Percentiles rank a stretch among this genome's conserved stretches.
These are phyloP conservation scores for Lachnellula occidentalis DNA, from an alignment of 2,329 filamentous ascomycete species.

Conservation along the genomic window DNA sequence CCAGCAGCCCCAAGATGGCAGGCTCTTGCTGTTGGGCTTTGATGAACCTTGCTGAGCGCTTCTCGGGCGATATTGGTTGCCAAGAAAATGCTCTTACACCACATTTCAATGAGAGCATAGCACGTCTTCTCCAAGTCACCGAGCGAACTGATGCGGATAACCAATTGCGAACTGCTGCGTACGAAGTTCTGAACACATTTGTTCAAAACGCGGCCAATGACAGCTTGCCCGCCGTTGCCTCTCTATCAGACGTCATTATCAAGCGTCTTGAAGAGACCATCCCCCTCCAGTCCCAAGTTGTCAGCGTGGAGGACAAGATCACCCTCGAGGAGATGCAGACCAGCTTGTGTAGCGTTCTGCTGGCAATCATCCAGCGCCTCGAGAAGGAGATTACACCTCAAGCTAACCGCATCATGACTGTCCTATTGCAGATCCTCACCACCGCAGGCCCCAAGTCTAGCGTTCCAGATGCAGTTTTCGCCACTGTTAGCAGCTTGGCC, in stretches of 20 bases:
- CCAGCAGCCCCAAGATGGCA: conserved; percentile 93
- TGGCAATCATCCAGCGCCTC: conserved; percentile 85
- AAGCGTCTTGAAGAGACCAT: conserved; percentile 88
- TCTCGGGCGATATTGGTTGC: conserved; percentile 78
- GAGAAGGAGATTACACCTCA: conserved; percentile 88
- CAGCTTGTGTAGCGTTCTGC: conserved; percentile 83
- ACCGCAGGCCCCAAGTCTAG: conserved; percentile 79
- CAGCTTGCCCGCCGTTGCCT: conserved; percentile 73
- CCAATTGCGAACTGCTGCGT: conserved; percentile 86
- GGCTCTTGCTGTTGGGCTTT: conserved; percentile 98
- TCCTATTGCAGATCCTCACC: conserved; percentile 73
- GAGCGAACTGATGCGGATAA: conserved; percentile 78
- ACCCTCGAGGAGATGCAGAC: conserved; percentile 98
- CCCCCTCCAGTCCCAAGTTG: conserved; percentile 83
- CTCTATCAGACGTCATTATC: conserved; percentile 80
- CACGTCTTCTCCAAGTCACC: conserved; percentile 78
- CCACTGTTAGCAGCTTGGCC: conserved; percentile 84
- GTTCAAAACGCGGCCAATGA: conserved; percentile 86
- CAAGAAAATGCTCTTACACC: conserved; percentile 76
- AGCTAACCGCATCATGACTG: conserved; percentile 90
- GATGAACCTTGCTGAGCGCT: conserved; percentile 96
- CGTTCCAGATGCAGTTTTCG: conserved; percentile 91
- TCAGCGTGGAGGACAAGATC: conserved; percentile 94
- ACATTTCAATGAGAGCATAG: conserved; percentile 90
- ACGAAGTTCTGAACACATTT: conserved; percentile 94